Conservation (phyloP, 2,329 filamentous ascomycete species). For the Beauveria scarabaeidicola region DNA sequence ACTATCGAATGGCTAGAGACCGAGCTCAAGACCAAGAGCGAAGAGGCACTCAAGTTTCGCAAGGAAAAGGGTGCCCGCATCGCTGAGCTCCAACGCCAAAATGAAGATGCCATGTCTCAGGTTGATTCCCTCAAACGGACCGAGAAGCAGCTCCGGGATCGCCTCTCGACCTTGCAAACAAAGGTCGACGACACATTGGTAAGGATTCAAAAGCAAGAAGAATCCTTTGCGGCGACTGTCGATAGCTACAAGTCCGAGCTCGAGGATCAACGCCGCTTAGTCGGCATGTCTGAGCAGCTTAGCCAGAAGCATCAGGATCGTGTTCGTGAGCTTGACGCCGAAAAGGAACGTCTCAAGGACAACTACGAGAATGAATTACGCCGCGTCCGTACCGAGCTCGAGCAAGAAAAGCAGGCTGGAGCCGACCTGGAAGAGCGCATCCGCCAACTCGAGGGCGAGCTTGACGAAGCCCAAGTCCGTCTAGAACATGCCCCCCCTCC, state of each 20-base stretch:
- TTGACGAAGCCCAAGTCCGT: constrained; percentile 44
- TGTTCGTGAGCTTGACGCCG: constrained; percentile 60
- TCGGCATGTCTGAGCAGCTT: constrained; percentile 72
- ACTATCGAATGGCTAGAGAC: constrained; percentile 91
- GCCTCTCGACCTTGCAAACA: constrained; percentile 73
- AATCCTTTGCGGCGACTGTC: constrained; percentile 71
- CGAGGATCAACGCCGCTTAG: constrained; percentile 70
- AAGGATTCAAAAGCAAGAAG: constrained; percentile 78
- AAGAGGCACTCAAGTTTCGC: constrained; percentile 79
- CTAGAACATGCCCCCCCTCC: constrained; percentile 34
- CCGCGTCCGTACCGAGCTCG: constrained; percentile 47
- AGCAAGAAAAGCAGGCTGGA: constrained; percentile 41
- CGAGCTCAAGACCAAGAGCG: constrained; percentile 82
- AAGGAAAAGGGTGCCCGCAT: constrained; percentile 93
- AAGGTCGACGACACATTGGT: constrained; percentile 79
- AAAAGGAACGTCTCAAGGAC: constrained; percentile 52
- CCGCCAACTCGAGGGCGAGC: constrained; percentile 42
- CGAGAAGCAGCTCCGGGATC: constrained; percentile 70
- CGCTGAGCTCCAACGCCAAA: constrained; percentile 76
- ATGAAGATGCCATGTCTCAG: constrained; percentile 73
- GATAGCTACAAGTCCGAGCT: constrained; percentile 83
- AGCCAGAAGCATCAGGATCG: constrained; percentile 63
- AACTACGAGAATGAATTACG: constrained; percentile 54
- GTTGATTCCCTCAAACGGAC: constrained; percentile 71
- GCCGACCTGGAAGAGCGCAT: constrained; percentile 39